phyloP scores from a whole-genome alignment of 495 filamentous ascomycete genomes.

The Hypoxylon cercidicola region DNA sequence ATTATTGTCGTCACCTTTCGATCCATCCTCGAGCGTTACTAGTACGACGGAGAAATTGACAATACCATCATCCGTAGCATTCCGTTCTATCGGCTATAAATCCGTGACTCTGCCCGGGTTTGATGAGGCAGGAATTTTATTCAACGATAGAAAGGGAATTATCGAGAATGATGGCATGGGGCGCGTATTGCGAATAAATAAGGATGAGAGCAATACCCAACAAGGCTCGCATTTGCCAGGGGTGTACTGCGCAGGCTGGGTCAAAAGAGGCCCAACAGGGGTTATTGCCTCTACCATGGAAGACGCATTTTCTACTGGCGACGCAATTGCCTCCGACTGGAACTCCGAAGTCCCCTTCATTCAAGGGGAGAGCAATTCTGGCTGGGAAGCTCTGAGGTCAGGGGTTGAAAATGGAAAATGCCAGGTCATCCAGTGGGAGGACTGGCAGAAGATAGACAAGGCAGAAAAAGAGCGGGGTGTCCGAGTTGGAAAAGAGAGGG shows the following conservation, averaged over 20 bases:
- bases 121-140: slow-evolving; percentile 78
- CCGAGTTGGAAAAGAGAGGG: slow-evolving; percentile 76
- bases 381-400: slow-evolving; percentile 73
- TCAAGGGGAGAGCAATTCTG: slow-evolving; percentile 58
- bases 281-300: slow-evolving; percentile 97
- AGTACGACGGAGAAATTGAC: slow-evolving; percentile 54
- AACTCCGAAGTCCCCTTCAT: slow-evolving; percentile 57
- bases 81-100: slow-evolving; percentile 93
- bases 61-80: slow-evolving; percentile 73
- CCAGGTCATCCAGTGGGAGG: slow-evolving; percentile 76
- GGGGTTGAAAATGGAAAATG: slow-evolving; percentile 39
- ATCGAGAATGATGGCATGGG: slow-evolving; percentile 88
- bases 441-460: slow-evolving; percentile 87
- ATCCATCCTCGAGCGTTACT: slow-evolving; percentile 62
- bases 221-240: slow-evolving; percentile 63
- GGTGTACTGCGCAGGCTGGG: slow-evolving; percentile 95
- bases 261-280: slow-evolving; percentile 92
- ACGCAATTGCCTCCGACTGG: slow-evolving; percentile 82
- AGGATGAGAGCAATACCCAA: slow-evolving; percentile 29
- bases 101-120: slow-evolving; percentile 81
- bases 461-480: slow-evolving; percentile 76
- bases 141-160: slow-evolving; percentile 75
- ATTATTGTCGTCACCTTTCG: slow-evolving; percentile 56
- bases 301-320: slow-evolving; percentile 90
- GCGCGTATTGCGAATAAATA: slow-evolving; percentile 61